Evolutionary conservation across 2,329 filamentous ascomycete genomes (phyloP).

Genomic region (Lecanicillium sp.): DNA sequence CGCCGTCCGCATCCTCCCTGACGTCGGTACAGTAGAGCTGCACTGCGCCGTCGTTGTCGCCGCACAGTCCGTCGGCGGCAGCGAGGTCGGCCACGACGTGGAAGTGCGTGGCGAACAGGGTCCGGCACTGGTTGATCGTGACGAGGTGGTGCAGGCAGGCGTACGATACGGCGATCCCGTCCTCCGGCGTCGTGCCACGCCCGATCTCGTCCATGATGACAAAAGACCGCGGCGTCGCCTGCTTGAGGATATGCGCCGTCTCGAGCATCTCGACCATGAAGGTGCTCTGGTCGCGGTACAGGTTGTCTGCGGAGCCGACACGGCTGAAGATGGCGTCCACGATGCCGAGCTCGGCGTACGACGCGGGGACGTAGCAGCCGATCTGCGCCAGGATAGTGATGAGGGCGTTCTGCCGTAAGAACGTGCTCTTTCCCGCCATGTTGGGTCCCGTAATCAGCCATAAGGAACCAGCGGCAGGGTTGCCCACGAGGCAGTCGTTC

Average conservation of each 20-base stretch:
- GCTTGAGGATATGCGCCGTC: conserved; percentile 80
- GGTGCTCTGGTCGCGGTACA: conserved; percentile 92
- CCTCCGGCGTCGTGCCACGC: conserved; percentile 85
- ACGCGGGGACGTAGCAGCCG: conserved; percentile 86
- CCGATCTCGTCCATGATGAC: conserved; percentile 99
- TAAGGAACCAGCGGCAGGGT: conserved; percentile 55
- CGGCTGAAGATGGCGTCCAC: conserved; percentile 96
- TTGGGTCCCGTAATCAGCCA: conserved; percentile 79
- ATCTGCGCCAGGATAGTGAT: conserved; percentile 91
- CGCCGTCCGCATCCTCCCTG: conserved; percentile 60
- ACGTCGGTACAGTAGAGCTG: conserved; percentile 87
- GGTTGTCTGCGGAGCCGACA: conserved; percentile 87
- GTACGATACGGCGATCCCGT: conserved; percentile 84
- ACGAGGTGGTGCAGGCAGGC: conserved; percentile 82
- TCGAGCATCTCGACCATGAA: conserved; percentile 99
- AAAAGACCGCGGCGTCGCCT: conserved; percentile 78
- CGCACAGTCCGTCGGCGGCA: conserved; percentile 39
- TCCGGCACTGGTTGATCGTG: conserved; percentile 67
- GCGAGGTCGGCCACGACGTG: conserved; percentile 78
- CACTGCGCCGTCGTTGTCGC: conserved; percentile 37
- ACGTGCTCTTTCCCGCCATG: conserved; percentile 97
- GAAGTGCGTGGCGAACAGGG: conserved; percentile 93
- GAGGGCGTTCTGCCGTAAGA: conserved; percentile 89
- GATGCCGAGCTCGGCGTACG: conserved; percentile 77
- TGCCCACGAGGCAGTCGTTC: conserved; percentile 82